Evolutionary conservation across 2,329 filamentous ascomycete species (phyloP), one percentile per base, ranked within the genome.

Genomic region (Juglanconis sp.): DNA sequence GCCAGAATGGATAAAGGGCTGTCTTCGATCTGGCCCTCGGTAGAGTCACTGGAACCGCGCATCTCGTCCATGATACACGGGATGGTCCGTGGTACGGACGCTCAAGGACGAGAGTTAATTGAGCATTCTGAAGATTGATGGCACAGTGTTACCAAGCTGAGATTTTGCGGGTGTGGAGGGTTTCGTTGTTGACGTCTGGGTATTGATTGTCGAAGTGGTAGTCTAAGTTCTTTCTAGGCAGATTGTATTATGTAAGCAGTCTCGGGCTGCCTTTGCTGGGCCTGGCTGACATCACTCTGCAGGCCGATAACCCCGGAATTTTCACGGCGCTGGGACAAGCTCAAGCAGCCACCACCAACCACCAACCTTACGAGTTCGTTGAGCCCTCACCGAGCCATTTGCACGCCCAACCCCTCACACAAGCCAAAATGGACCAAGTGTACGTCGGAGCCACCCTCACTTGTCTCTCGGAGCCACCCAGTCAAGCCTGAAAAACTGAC

Each of bases 351-450:
- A 24, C 24, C 24, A 24, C 24, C 24, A 24, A 42, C 13, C 52
- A 55, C 44, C 60, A 56, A 9, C 34, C 24, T 24, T 24, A 15
- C 38, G 5, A 40, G 31, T 8, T 24, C 36, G 8, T 48, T 56
- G 10, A 49, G 8, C 31, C 42, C 34, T 8, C 57, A 34, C 13
- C 38, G 49, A 36, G 31, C 2, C 46, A 51, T 40, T 11, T 31
- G 31, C 10, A 35, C 53, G 4, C 50, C 8, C 9, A 38, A 56
- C 7, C 38, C 13, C 56, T 31, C 56, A 31, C 17, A 58, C 24
- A 53, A 53, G 35, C 49, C 42, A 52, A 24, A 40, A 62, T 62
- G 60, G 60, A 62, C 38, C 60, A 62, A 60, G 58, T 60, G 60
- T 62, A 8, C 53, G 42, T 54, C n/a, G 9, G 13, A 35, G 10